Percentiles rank a stretch among this genome's conserved stretches.
These are phyloP conservation scores for Anthostomella pinea DNA, from an alignment of 2,329 filamentous ascomycete species.

Conservation along the genomic window DNA sequence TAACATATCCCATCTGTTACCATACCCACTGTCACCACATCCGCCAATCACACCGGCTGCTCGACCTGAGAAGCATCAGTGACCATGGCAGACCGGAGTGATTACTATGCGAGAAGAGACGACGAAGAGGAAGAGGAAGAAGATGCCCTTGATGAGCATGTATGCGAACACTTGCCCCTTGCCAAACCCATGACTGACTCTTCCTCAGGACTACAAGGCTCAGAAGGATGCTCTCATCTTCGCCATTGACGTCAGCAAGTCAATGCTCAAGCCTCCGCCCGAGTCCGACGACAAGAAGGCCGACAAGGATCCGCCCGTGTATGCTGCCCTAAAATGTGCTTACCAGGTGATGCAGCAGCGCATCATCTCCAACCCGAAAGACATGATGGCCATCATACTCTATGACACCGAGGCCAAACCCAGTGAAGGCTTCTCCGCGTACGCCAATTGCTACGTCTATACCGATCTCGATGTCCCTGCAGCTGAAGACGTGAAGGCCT, in stretches of 20 bases:
- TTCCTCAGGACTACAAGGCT: slow-evolving; percentile 72
- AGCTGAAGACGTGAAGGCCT: slow-evolving; percentile 77
- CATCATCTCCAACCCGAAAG: slow-evolving; percentile 93
- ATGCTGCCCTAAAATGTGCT: slow-evolving; percentile 88
- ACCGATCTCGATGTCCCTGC: slow-evolving; percentile 84
- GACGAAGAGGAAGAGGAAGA: slow-evolving; percentile 68
- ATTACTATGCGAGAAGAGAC: slow-evolving; percentile 55
- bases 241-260: slow-evolving; percentile 85
- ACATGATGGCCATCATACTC: slow-evolving; percentile 94
- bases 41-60: no score
- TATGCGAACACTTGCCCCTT: slow-evolving; percentile 26
- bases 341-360: slow-evolving; percentile 96
- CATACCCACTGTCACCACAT: not conserved
- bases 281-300: slow-evolving; percentile 68
- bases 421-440: slow-evolving; percentile 62
- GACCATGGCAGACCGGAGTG: slow-evolving; percentile 28
- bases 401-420: slow-evolving; percentile 89
- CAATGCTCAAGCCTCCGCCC: slow-evolving; percentile 74
- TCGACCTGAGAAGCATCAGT: no score
- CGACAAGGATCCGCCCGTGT: slow-evolving; percentile 72
- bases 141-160: slow-evolving; percentile 64
- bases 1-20: no score
- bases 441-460: slow-evolving; percentile 90
- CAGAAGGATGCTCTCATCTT: slow-evolving; percentile 98
- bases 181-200: slow-evolving; percentile 7